phyloP scores from a whole-genome alignment of 495 filamentous ascomycete genomes.

The Amphirosellinia nigrospora region DNA sequence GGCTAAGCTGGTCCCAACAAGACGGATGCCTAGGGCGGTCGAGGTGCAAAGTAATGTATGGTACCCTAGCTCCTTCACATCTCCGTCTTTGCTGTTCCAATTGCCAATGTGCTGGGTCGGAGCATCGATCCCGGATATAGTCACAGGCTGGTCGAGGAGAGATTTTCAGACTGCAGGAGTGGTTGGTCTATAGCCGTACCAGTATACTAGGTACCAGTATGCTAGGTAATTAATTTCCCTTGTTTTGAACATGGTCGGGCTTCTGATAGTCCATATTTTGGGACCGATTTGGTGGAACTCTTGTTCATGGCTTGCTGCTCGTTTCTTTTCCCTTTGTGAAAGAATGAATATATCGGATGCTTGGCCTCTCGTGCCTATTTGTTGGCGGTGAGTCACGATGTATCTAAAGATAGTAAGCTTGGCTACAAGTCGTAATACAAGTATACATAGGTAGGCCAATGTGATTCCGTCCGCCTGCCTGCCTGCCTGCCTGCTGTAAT shows the following conservation, averaged over 20 bases:
- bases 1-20: background rate
- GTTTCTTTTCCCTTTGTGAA: background rate
- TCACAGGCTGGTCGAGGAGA: too few species aligned
- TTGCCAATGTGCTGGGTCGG: background rate
- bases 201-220: background rate
- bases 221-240: background rate
- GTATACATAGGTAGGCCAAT: too few species aligned
- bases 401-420: constrained; percentile 11
- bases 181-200: background rate
- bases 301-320: background rate
- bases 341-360: background rate
- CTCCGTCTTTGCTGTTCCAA: background rate
- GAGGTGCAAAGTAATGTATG: constrained; percentile 1
- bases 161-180: background rate
- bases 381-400: constrained; percentile 11
- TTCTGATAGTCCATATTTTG: constrained; percentile 3
- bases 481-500: background rate
- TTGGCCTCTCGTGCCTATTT: background rate
- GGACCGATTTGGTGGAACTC: background rate
- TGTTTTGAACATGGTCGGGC: background rate
- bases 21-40: constrained; percentile 2
- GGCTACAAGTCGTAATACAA: background rate
- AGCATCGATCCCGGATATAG: background rate
- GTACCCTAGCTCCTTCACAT: constrained; percentile 17
- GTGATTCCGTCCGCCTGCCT: background rate